Base-by-base conservation (phyloP, 495 filamentous ascomycete species). In the Aspergillus bertholletiae region DNA sequence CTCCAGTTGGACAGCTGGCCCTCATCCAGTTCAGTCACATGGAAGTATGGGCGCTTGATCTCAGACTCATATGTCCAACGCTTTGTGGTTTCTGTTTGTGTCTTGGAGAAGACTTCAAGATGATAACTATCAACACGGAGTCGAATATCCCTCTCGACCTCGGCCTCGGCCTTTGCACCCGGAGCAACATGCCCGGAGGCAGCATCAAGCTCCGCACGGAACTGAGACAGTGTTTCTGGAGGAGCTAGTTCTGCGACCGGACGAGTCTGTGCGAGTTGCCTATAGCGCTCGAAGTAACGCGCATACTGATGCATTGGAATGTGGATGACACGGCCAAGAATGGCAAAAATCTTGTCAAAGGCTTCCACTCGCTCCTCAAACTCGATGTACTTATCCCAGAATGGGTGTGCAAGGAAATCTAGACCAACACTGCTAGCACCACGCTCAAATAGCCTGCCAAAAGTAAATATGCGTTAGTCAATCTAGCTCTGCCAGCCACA, bases 331-430 rank as follows among this genome's bases (percentile, higher is more conserved):
- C 95, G 89, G 44, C 81, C 81, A 26, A 97, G 79, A 49, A 99
- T 89, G 8, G 80, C 82, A 55, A 96, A 93, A 48, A 97, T 91
- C 65, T 85, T 89, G 56, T 96, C 89, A 27, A 88, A 83, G 0
- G 88, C 87, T 64, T 96, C 91, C 45, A 93, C 74, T 8, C 92
- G 84, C 63, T 96, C 91, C 64, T 97, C 94, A 62, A 92, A 97
- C 62, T 97, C 94, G 49, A 97, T 81, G 62, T 96, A 99, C 72
- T 96, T 97, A 64, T 97, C 95, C 94, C 94, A 99, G 77, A 99
- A 97, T 0, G 90, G 91, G 65, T 97, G 91, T 4, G 91, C 85
- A 8, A 95, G 80, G 68, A 96, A 99, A 71, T 99, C 94, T 27
- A 97, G 80, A 15, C 95, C 94, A 18, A 96, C 91, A 61, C 81